Base-by-base conservation (phyloP, 352 stramenopile species). In the Pythium monospermum region DNA sequence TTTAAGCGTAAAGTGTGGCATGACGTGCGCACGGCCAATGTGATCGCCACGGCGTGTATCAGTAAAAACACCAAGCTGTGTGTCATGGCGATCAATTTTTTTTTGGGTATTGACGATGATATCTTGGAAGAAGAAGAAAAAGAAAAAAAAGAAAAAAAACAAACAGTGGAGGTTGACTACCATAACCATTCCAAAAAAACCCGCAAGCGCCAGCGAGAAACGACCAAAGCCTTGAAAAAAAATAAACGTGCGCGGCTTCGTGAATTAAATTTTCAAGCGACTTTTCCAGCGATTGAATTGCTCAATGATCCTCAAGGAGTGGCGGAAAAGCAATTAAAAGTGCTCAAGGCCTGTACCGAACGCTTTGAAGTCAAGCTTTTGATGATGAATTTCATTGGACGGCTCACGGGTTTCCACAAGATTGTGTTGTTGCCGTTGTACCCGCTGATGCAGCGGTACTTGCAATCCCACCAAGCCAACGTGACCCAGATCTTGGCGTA, bases 361-460 rank as follows among this genome's bases (percentile, higher is more conserved):
- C 80, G 82, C 27, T 96, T 97, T 32, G 85, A 98, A 57, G 83
- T 96, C 40, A 97, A 98, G 58, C 76, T 99, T 44, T 73, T 99
- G 19, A 97, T 99, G 87, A 98, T 99, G 79, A 98, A 99, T 74
- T 98, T 99, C 64, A 97, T 99, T 38, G 96, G 93, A 13, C 85
- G 96, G 13, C 66, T 99, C 26, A 71, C 98, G 6, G 96, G 96
- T n/a, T 96, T 98, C 64, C 96, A 99, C 73, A 96, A 98, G 68
- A 76, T 99, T 36, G 73, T 99, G 28, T 59, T 99, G 41, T 74
- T 99, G 37, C 81, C 84, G 26, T 94, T 99, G 55, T 99, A 99
- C 78, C 85, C 95, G 27, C 87, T 98, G 46, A 61, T 99, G 40
- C 94, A 98, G 76, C 88, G 95, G 10, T 73, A 98, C 71, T 59